Evolutionary conservation across 495 filamentous ascomycete genomes (phyloP).

Genomic region (Lophiotrema nucula): DNA sequence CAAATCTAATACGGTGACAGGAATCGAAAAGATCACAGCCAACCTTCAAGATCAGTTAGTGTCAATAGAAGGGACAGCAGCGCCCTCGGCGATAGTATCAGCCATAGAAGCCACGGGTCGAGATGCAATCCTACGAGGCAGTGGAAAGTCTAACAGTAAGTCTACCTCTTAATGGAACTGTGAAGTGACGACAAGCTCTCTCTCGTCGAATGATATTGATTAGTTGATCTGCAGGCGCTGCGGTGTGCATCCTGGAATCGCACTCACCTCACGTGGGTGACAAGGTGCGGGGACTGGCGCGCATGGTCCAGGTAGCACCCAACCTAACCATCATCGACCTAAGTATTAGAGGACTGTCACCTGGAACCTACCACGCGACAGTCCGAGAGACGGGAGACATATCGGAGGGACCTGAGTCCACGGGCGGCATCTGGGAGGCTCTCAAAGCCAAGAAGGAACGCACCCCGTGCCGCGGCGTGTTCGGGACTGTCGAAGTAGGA

Average conservation of each 20-base stretch:
- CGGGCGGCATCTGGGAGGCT: constrained; percentile 78
- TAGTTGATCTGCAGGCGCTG: constrained; percentile 61
- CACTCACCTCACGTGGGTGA: constrained; percentile 54
- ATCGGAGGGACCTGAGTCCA: constrained; percentile 72
- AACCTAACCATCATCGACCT: constrained; percentile 81
- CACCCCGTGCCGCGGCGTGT: constrained; percentile 58
- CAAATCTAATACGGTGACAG: constrained; percentile 33
- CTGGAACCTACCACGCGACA: constrained; percentile 77
- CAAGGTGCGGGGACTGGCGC: constrained; percentile 43
- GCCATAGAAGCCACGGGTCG: constrained; percentile 87
- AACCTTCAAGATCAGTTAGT: constrained; percentile 67
- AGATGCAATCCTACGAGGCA: constrained; percentile 91
- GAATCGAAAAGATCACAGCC: constrained; percentile 66
- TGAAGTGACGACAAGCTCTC: neutral
- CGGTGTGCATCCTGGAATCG: constrained; percentile 95
- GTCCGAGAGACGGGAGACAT: constrained; percentile 89
- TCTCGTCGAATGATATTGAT: constrained; percentile 22
- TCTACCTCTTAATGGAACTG: constrained; percentile 20
- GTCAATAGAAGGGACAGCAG: constrained; percentile 66
- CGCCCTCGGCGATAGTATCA: constrained; percentile 83
- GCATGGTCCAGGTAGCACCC: constrained; percentile 45
- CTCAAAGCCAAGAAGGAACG: constrained; percentile 50
- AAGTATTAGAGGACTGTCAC: constrained; percentile 78
- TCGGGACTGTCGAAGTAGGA: constrained; percentile 74
- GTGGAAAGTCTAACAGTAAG: constrained; percentile 79